Percentiles rank a stretch among this genome's conserved stretches.
These are phyloP conservation scores for Colletotrichum orchidophilum DNA, from an alignment of 2,329 filamentous ascomycete genomes.

Conservation along the genomic window DNA sequence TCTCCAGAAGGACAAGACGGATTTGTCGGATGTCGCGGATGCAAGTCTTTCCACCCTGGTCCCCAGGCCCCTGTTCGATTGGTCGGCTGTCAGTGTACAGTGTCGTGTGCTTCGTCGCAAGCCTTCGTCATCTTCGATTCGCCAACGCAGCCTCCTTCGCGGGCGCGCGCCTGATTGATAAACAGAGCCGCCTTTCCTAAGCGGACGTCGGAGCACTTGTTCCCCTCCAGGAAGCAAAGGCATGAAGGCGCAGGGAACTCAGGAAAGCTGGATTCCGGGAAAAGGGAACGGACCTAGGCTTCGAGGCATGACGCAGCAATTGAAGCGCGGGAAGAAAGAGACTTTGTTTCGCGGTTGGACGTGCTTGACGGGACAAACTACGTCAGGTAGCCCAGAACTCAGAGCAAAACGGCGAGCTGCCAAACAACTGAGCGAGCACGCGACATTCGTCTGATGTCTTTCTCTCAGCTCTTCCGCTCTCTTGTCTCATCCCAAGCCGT, in stretches of 20 bases:
- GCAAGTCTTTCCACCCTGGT: slow-evolving; percentile 14
- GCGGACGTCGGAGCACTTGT: slow-evolving; percentile 5
- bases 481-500: not conserved
- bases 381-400: slow-evolving; percentile 1
- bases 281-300: slow-evolving; percentile 3
- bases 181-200: slow-evolving; percentile 22
- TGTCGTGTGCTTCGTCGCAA: slow-evolving; percentile 8
- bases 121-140: slow-evolving; percentile 23
- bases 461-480: not conserved
- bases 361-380: slow-evolving; percentile 1
- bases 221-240: not conserved
- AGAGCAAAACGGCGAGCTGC: slow-evolving; percentile 18
- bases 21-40: slow-evolving; percentile 29
- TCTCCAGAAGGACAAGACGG: slow-evolving; percentile 17
- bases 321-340: not conserved
- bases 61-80: not conserved
- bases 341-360: slow-evolving; percentile 5
- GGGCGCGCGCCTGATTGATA: slow-evolving; percentile 7
- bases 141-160: not conserved
- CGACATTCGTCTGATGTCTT: slow-evolving; percentile 17
- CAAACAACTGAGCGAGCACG: slow-evolving; percentile 19
- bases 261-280: not conserved
- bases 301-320: slow-evolving; percentile 5
- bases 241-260: not conserved
- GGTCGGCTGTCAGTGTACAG: not conserved